Evolutionary conservation across 306 rosid species (phyloP).

Genomic region (Geum urbanum): DNA sequence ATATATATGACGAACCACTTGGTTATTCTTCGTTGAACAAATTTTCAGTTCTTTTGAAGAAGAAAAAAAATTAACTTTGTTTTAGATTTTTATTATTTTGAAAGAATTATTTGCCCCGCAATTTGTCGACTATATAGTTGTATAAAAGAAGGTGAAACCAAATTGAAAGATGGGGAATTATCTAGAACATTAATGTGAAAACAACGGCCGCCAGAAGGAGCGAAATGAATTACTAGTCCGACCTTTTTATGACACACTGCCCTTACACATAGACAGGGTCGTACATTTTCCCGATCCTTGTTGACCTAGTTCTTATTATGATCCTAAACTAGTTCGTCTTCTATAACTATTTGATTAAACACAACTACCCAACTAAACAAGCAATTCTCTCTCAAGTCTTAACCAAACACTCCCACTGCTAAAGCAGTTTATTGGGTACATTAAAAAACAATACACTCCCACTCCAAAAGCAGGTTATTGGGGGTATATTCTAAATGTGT

Average conservation of each 20-base stretch:
- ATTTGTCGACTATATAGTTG: too few relatives aligned
- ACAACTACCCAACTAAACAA: neutral
- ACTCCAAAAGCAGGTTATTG: too few relatives aligned
- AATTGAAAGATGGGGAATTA: too few relatives aligned
- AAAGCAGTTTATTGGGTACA: neutral
- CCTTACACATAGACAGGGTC: neutral
- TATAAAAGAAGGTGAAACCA: too few relatives aligned
- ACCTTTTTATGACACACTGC: neutral
- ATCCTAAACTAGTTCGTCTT: neutral
- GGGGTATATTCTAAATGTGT: too few relatives aligned
- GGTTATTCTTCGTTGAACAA: too few relatives aligned
- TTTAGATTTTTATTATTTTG: too few relatives aligned
- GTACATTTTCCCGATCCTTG: neutral
- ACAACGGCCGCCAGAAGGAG: neutral
- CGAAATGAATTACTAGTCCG: neutral
- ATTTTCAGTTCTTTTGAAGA: too few relatives aligned
- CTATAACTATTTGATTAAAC: conserved; percentile 3
- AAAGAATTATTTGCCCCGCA: too few relatives aligned
- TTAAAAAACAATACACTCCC: too few relatives aligned
- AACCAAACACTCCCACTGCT: neutral
- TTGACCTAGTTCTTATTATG: conserved; percentile 9
- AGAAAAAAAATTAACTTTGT: too few relatives aligned
- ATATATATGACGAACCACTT: too few relatives aligned
- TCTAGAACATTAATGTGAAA: conserved; percentile 4
- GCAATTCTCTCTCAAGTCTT: neutral